Conservation (phyloP, 1,139 yeast species). For the Zygosaccharomyces pseudobailii region DNA sequence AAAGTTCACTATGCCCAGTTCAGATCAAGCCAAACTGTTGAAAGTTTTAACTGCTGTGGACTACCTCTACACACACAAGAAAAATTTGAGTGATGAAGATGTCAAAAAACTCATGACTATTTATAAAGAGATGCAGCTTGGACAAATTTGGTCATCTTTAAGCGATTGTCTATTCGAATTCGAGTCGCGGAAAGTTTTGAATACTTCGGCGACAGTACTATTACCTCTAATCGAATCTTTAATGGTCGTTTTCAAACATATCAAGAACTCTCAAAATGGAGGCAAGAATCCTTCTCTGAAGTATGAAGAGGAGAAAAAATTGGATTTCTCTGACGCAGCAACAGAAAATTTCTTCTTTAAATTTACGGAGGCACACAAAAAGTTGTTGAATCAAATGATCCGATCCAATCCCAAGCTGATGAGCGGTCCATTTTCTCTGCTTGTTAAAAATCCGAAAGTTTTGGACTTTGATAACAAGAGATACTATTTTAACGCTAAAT, state of each 20-base stretch:
- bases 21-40: slow-evolving; percentile 82
- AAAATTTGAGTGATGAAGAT: slow-evolving; percentile 28
- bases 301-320: slow-evolving; percentile 54
- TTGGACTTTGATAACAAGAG: slow-evolving; percentile 93
- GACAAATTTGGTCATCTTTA: slow-evolving; percentile 80
- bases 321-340: slow-evolving; percentile 70
- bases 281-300: slow-evolving; percentile 35
- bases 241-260: slow-evolving; percentile 93
- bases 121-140: slow-evolving; percentile 65
- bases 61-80: slow-evolving; percentile 51
- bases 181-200: slow-evolving; percentile 38
- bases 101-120: slow-evolving; percentile 45
- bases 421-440: slow-evolving; percentile 94
- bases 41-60: slow-evolving; percentile 86
- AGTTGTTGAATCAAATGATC: slow-evolving; percentile 87
- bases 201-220: slow-evolving; percentile 73
- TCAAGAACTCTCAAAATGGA: slow-evolving; percentile 54
- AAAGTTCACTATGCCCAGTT: slow-evolving; percentile 73
- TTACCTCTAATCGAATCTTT: slow-evolving; percentile 86
- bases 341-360: slow-evolving; percentile 77
- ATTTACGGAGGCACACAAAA: slow-evolving; percentile 87
- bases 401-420: slow-evolving; percentile 85
- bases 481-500: slow-evolving; percentile 71
- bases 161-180: slow-evolving; percentile 64
- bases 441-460: slow-evolving; percentile 84